Percentiles rank a stretch among this genome's conserved stretches.
Conservation (phyloP, 2,329 filamentous ascomycete genomes). For the Chalaropsis thielavioides region DNA sequence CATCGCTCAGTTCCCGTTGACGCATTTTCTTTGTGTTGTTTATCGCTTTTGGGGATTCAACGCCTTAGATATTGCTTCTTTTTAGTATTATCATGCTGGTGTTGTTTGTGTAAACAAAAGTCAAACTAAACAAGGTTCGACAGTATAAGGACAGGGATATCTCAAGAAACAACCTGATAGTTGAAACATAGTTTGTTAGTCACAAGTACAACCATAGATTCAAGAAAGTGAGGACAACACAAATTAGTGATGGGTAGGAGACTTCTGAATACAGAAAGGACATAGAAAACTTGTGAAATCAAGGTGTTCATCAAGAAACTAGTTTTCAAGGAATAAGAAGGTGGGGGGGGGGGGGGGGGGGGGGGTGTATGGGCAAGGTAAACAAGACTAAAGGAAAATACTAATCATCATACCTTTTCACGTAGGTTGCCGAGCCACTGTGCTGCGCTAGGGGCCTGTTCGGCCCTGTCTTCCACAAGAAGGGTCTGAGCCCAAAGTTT, state of each 20-base stretch:
- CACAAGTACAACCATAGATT: neutral
- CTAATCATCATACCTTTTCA: conserved; percentile 59
- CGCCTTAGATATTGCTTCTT: neutral
- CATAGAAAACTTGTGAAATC: neutral
- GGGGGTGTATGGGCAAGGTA: neutral
- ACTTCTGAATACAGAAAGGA: neutral
- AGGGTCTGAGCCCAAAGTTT: conserved; percentile 95
- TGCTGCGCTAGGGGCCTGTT: conserved; percentile 80
- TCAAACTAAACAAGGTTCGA: neutral
- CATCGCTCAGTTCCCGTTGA: no score
- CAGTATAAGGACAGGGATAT: neutral
- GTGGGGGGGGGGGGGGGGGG: neutral
- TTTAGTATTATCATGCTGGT: conserved; percentile 1
- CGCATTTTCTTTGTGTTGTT: neutral
- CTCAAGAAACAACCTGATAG: conserved; percentile 15
- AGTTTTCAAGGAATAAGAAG: neutral
- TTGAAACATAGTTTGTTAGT: conserved; percentile 1
- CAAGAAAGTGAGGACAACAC: neutral
- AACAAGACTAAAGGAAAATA: neutral
- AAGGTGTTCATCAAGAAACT: no score
- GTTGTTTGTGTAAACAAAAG: neutral
- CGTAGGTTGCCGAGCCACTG: conserved; percentile 86
- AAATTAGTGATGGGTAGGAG: neutral
- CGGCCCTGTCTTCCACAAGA: conserved; percentile 84
- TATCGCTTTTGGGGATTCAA: neutral